Evolutionary conservation across 768 basidiomycete genomes (phyloP), one percentile per base, ranked within the genome.

Genomic region (Pholiota molesta): DNA sequence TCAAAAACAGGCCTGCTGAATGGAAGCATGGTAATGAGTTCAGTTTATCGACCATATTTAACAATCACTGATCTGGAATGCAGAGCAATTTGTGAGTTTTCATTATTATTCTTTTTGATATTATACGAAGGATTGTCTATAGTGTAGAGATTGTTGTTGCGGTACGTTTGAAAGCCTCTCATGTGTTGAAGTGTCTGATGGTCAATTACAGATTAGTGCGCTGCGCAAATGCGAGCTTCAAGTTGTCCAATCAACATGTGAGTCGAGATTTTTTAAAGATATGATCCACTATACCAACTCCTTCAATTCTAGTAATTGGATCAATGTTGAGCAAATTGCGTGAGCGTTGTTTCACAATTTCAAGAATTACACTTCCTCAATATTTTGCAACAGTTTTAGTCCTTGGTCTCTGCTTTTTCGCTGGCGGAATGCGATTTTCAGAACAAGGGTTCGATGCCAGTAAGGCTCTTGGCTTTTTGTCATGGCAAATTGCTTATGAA

Each of bases 391-490:
- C 39, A 93, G 91, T 95, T 1, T 84, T 95, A 42, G 92, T 95
- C 17, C 82, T 94, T 11, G 93, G 93, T 17, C 85, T 94, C 73
- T 92, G 91, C 66, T 92, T 94, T 75, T 90, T 94, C 63, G 92
- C 91, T 0, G 92, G 92, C 14, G 92, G 92, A 0, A 68, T 87
- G 64, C 82, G 84, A 14, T 94, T 88, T 65, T 86, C 89, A 2
- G 90, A 94, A 69, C 92, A 94, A 72, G 89, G 84, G 1, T 92
- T 92, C 63, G 87, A 91, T 63, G 72, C 80, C 3, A 87, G 91
- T 92, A 67, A 57, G 86, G 31, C 9, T 73, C 13, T 29, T 31
- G 14, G 19, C 55, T 6, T 37, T 2, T 52, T 56, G 2, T 9
- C 62, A 37, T 21, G 16, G 52, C 1, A 26, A 2, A 39, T 35